Base-by-base conservation (phyloP, 1,284 basidiomycete species). In the Chiua sp. region DNA sequence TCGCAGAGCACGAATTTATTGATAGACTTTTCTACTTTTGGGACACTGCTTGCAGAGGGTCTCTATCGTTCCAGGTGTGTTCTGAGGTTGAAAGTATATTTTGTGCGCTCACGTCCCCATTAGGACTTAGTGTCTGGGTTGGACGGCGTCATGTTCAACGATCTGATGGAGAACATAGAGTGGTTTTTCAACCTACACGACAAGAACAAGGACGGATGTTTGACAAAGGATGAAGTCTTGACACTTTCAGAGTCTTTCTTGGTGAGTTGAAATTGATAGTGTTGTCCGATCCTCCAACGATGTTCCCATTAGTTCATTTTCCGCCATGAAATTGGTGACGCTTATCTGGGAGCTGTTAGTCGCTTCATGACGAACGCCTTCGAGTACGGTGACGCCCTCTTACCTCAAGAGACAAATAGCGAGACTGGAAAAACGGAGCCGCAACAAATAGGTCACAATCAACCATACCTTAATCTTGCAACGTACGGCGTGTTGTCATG, bases 141-240 rank as follows among this genome's bases (percentile, higher is more conserved):
- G 49, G 91, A 98, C 69, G 89, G 90, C 16, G 92, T 98, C 58
- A 94, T 98, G 87, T 93, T 94, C 76, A 96, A 94, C 64, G 98
- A 98, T 73, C 80, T 99, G 62, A 98, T 98, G 94, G 93, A 96
- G 62, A 97, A 94, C 69, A 98, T 98, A 68, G 93, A 98, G 74
- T 98, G 97, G 96, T 97, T 99, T 79, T 98, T 99, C 78, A 92
- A 93, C 65, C 76, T 99, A 54, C 95, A 98, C 68, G 96, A 98
- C 79, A 96, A 96, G 77, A 92, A 98, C 75, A 95, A 94, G 65
- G 96, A 98, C 70, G 95, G 95, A 0, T 96, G 83, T 72, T 79
- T 99, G 63, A 97, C 96, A 3, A 98, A 97, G 76, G 96, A 98
- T 70, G 97, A 99, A 75, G 93, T 98, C 33, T 79, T 99, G 65